These are phyloP conservation scores for Cyathus striatus DNA, from an alignment of 768 basidiomycete genomes.

Conservation along the genomic window DNA sequence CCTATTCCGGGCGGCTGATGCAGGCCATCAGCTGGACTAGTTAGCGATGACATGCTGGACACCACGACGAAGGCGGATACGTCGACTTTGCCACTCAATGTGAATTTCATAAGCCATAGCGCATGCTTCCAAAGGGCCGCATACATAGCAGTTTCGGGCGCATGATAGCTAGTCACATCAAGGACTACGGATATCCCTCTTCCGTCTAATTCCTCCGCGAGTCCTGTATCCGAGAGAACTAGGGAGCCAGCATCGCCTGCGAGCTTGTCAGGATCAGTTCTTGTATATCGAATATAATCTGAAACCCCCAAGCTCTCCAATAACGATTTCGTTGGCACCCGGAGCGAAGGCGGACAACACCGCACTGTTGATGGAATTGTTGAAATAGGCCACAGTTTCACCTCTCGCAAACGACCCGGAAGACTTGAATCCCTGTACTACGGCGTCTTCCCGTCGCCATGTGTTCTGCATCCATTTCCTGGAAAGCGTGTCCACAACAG, in stretches of 20 bases:
- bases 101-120: constrained; percentile 15
- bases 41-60: not conserved
- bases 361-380: constrained; percentile 13
- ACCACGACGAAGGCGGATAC: constrained; percentile 1
- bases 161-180: constrained; percentile 13
- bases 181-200: constrained; percentile 13
- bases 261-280: too few species aligned
- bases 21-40: not conserved
- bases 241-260: constrained; percentile 9
- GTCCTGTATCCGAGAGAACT: constrained; percentile 6
- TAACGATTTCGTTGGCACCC: constrained; percentile 9
- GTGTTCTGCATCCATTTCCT: constrained; percentile 15
- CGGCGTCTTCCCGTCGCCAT: constrained; percentile 13
- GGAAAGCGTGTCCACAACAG: not conserved
- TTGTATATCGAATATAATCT: too few species aligned
- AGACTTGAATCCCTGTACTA: constrained; percentile 4
- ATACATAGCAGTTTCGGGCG: constrained; percentile 11
- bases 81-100: constrained; percentile 8
- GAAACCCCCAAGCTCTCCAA: not conserved
- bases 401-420: too few species aligned
- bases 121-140: constrained; percentile 11
- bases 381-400: constrained; percentile 8
- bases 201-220: constrained; percentile 10
- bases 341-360: constrained; percentile 18
- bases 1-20: constrained; percentile 4